Evolutionary conservation across 176 grass and related monocot species (phyloP), one percentile per base, ranked within the genome.

Genomic region (Canna indica): DNA sequence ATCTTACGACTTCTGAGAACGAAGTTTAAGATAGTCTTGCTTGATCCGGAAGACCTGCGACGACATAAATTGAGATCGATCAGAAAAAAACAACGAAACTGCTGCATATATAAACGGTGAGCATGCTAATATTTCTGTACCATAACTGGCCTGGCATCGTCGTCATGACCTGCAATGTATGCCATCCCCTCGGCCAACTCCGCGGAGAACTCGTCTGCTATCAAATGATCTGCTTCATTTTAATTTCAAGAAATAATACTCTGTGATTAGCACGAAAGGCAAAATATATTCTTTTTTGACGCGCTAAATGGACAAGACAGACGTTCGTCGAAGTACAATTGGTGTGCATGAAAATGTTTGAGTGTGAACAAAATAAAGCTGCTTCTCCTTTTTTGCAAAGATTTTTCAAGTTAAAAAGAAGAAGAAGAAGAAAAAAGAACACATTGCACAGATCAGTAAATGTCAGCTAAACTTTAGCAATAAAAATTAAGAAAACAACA

Each of bases 21-120:
- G 87, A 74, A 88, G 80, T 78, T 99, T 99, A 6, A 87, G 80
- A 70, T 99, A 99, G 59, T 90, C 90, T 82, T 93, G 95, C 75
- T 86, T 99, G 72, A 99, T 88, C 57, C 90, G 90, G 64, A 94
- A 90, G 8, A 97, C 79, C 93, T 97, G 76, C 14, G 56, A 70
- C 5, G n/a, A 71, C 9, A 54, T 24, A 18, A n/a, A n/a, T 54
- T n/a, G n/a, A n/a, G n/a, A n/a, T n/a, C n/a, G n/a, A n/a, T n/a
- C n/a, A n/a, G n/a, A n/a, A n/a, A 20, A 76, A 38, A 56, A 7
- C n/a, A n/a, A 7, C 2, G 14, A 18, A 54, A n/a, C 6, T 18
- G 50, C 1, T n/a, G 17, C 20, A n/a, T 2, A 18, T 50, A 14
- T 50, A 14, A 50, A 3, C 0, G 47, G 0, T 0, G 3, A 50